Base-by-base conservation (phyloP, 768 basidiomycete species). In the Sporobolomyces roseus region DNA sequence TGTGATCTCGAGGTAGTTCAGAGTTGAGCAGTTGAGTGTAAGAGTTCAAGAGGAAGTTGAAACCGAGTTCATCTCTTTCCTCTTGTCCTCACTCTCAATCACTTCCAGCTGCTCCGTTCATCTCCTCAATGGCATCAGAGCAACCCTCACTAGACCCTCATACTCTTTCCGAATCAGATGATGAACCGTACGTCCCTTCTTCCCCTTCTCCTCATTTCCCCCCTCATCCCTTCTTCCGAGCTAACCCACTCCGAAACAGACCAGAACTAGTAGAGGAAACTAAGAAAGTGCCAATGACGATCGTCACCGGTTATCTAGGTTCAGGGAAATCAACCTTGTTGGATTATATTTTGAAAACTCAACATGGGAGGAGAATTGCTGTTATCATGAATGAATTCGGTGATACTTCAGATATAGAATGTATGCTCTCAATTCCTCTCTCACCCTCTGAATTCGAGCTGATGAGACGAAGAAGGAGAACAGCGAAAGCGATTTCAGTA, bases 371-470 rank as follows among this genome's bases (percentile, higher is more conserved):
- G 77, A 85, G 89, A 43, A 96, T 99, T 63, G 94, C 94, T 7
- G 94, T 99, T 27, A 96, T 75, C 49, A 70, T 72, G 65, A 77
- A 76, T 66, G 80, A 81, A 79, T 98, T 98, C 77, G 94, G 92
- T 13, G 93, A 96, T 77, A 93, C 93, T 25, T 90, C 91, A 74
- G 94, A 92, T 76, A 96, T 97, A 63, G 93, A 97, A 85, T 86
- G 93, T 93, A 63, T 29, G 79, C 63, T 25, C 4, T 2, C 13
- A 30, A 25, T 17, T 25, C 36, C 33, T 48, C 43, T 27, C 38
- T 52, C 17, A 19, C 21, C n/a, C 14, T 32, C 13, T 30, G 50
- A 13, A 0, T 61, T n/a, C 43, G 32, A 27, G n/a, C 51, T 43
- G 53, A 41, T 25, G 6, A 12, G 23, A 41, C n/a, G 27, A 51